phyloP scores from a whole-genome alignment of 2,329 filamentous ascomycete species.

The Lachnellula willkommii region DNA sequence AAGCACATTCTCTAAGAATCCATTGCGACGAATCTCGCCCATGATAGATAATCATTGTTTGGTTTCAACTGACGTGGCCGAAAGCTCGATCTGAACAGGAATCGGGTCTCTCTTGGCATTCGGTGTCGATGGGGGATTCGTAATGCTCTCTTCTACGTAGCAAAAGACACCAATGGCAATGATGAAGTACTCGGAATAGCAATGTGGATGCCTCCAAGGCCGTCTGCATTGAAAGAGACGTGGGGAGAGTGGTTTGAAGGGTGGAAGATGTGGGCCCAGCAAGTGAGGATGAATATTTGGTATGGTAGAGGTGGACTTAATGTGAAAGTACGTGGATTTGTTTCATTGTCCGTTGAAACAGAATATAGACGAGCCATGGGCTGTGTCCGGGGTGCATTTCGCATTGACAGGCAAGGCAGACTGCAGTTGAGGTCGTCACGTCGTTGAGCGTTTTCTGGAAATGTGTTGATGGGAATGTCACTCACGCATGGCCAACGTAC shows the following conservation, averaged over 20 bases:
- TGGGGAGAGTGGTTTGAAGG: slow-evolving; percentile 59
- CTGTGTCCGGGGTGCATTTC: neutral
- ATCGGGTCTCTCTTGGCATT: slow-evolving; percentile 38
- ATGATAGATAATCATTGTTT: neutral
- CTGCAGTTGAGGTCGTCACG: neutral
- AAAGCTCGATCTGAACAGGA: slow-evolving; percentile 12
- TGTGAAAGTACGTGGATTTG: slow-evolving; percentile 41
- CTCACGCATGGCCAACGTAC: no score
- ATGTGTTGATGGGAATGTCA: no score
- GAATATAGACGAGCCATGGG: slow-evolving; percentile 1
- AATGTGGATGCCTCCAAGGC: slow-evolving; percentile 63
- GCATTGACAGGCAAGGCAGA: neutral
- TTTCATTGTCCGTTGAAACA: slow-evolving; percentile 8
- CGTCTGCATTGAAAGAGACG: slow-evolving; percentile 41
- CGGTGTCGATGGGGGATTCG: slow-evolving; percentile 67
- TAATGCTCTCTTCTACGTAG: slow-evolving; percentile 64
- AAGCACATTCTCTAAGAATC: neutral
- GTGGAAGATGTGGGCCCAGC: slow-evolving; percentile 62
- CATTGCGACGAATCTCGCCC: no score
- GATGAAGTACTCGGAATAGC: slow-evolving; percentile 61
- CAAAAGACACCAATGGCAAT: slow-evolving; percentile 47
- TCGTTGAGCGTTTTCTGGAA: no score
- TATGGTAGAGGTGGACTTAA: slow-evolving; percentile 66
- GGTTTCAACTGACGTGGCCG: slow-evolving; percentile 5
- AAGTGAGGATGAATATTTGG: slow-evolving; percentile 61